Conservation (phyloP, 306 rosid species). For the Parietaria judaica region DNA sequence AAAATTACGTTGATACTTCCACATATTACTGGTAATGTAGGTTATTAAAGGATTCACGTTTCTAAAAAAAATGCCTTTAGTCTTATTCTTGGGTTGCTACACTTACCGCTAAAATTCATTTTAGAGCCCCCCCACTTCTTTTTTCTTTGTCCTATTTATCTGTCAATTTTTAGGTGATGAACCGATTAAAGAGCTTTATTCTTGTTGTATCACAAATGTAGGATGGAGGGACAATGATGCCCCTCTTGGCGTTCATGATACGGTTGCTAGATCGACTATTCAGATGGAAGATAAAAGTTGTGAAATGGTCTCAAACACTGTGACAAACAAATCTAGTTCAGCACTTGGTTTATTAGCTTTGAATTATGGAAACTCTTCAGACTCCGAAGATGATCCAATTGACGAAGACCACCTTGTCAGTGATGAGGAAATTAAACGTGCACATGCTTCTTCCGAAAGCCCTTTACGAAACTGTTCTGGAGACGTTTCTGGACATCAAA, state of each 20-base stretch:
- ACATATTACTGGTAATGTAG: too few relatives aligned
- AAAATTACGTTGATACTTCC: too few relatives aligned
- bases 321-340: constrained; percentile 39
- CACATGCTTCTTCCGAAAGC: constrained; percentile 39
- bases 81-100: background rate
- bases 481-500: constrained; percentile 24
- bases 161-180: background rate
- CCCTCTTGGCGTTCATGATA: constrained; percentile 23
- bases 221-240: constrained; percentile 37
- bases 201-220: constrained; percentile 15
- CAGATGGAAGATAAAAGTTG: constrained; percentile 27
- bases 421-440: constrained; percentile 27
- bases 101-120: background rate
- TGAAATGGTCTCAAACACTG: constrained; percentile 29
- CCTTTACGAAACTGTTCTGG: constrained; percentile 32
- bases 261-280: constrained; percentile 38
- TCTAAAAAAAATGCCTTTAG: background rate
- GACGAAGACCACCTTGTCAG: constrained; percentile 32
- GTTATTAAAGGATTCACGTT: background rate
- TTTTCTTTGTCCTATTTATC: background rate
- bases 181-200: background rate
- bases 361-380: constrained; percentile 81
- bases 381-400: constrained; percentile 68
- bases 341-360: constrained; percentile 89
- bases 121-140: too few relatives aligned